Evolutionary conservation across 2,329 filamentous ascomycete species (phyloP), one percentile per base, ranked within the genome.

Genomic region (Ophiostoma novo-ulmi): DNA sequence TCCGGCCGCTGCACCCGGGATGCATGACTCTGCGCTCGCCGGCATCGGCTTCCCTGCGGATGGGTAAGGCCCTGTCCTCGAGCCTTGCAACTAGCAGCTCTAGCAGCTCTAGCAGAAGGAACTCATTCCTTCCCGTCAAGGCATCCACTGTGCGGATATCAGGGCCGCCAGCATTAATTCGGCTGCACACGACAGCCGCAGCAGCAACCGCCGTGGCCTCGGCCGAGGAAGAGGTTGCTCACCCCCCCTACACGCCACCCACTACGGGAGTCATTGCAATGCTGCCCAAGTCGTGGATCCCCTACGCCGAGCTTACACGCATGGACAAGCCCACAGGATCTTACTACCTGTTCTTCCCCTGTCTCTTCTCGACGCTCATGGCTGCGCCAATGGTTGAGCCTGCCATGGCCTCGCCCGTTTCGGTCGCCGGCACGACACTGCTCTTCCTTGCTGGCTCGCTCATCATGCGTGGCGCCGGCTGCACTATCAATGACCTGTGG

Each of bases 401-500:
- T 0, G 67, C 70, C 22, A 84, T 89, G 75, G 80, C 88, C 2
- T 77, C 87, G 0, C 87, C 90, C 0, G 77, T 82, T 5, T 82
- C 88, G 14, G 87, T 92, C 22, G 74, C 90, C 39, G 85, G 87
- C 67, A 93, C 89, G 0, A 85, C 86, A 1, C 77, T 86, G 1
- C 85, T 95, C 67, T 95, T 96, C 80, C 86, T 91, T 76, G 83
- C 87, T 1, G 93, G 92, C 68, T 91, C 92, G 3, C 78, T 96
- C 64, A 85, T 97, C 74, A 95, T 97, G 91, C 90, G 93, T 72
- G 91, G 93, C 67, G 92, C 92, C 26, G 92, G 92, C 69, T 97
- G 93, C 79, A 91, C 91, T 22, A 93, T 96, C 80, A 97, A 97
- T 78, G 93, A 97, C 78, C 87, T 96, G 68, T 94, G 92, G 91